Evolutionary conservation across 75 land plant genomes (phyloP), one percentile per base, ranked within the genome.

Genomic region (Sequoia sempervirens): DNA sequence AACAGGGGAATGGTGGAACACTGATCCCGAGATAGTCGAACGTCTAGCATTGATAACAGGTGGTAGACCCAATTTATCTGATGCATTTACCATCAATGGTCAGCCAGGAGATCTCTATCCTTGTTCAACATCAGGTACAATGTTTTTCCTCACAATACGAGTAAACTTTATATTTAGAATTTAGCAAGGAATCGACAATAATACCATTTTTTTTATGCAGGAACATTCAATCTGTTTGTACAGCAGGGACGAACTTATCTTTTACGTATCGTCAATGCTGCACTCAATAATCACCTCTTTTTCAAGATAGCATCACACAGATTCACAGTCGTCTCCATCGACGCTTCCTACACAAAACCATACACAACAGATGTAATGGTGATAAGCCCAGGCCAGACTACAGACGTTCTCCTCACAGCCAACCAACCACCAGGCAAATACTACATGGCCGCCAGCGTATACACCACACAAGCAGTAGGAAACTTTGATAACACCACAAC

Each of bases 291-390:
- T 11, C 83, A 79, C 79, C 82, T 56, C 3, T 87, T 86, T 50
- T 85, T 87, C 75, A 53, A 82, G 68, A 85, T 87, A 23, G 88
- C 88, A n/a, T 78, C 86, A 40, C 88, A 87, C 87, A 80, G 36
- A 5, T 17, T 87, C 37, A 85, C 88, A 28, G 87, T 87, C 7
- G 88, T 87, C 45, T 87, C 45, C 2, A 2, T 36, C 23, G 88
- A 87, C 53, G 87, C 58, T 38, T 70, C 58, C 36, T 87, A 85
- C 87, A 54, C 72, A 18, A 80, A 85, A 45, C 87, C 87, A 0
- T 76, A 79, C 45, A 66, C 82, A 4, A 58, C 82, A 23, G 87
- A 85, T 30, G 28, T 23, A 32, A 64, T 87, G 68, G 37, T 40
- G 34, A 58, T 87, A 40, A 76, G 87, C 10, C 88, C 88, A 2